Evolutionary conservation across 352 stramenopile genomes (phyloP).

Genomic region (Detonula confervacea): DNA sequence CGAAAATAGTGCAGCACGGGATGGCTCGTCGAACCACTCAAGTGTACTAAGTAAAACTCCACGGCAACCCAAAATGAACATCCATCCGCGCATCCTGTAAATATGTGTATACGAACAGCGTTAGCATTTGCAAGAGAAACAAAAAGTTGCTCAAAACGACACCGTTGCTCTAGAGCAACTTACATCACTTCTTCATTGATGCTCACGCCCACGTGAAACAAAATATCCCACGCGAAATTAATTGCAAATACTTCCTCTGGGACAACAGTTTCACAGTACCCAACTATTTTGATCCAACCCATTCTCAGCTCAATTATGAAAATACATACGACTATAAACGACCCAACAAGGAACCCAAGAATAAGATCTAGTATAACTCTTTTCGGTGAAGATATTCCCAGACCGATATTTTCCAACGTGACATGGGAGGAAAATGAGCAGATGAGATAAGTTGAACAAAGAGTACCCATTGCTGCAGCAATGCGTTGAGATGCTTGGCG

Average conservation of each 20-base stretch:
- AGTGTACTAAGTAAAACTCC: slow-evolving; percentile 5
- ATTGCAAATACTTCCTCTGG: slow-evolving; percentile 39
- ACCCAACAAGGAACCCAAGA: slow-evolving; percentile 43
- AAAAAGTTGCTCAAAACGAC: too few species aligned
- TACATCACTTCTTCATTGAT: slow-evolving; percentile 66
- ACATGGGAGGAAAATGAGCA: slow-evolving; percentile 28
- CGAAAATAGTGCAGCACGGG: slow-evolving; percentile 13
- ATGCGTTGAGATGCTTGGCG: slow-evolving; percentile 48
- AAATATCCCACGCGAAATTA: slow-evolving; percentile 52
- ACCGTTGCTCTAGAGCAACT: too few species aligned
- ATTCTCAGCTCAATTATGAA: slow-evolving; percentile 44
- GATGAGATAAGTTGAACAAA: slow-evolving; percentile 30
- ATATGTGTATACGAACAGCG: too few species aligned
- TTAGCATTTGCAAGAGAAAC: neutral
- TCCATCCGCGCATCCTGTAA: slow-evolving; percentile 40
- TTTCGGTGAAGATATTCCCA: slow-evolving; percentile 15
- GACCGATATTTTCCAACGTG: slow-evolving; percentile 42
- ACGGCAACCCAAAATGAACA: slow-evolving; percentile 37
- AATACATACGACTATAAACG: slow-evolving; percentile 40
- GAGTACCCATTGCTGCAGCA: slow-evolving; percentile 31
- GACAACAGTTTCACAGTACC: slow-evolving; percentile 42
- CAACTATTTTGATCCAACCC: slow-evolving; percentile 54
- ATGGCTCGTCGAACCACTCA: slow-evolving; percentile 37
- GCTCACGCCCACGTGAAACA: slow-evolving; percentile 55
- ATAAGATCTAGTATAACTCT: slow-evolving; percentile 29